phyloP scores from a whole-genome alignment of 805 yeast genomes.

The Candida loeiensis region DNA sequence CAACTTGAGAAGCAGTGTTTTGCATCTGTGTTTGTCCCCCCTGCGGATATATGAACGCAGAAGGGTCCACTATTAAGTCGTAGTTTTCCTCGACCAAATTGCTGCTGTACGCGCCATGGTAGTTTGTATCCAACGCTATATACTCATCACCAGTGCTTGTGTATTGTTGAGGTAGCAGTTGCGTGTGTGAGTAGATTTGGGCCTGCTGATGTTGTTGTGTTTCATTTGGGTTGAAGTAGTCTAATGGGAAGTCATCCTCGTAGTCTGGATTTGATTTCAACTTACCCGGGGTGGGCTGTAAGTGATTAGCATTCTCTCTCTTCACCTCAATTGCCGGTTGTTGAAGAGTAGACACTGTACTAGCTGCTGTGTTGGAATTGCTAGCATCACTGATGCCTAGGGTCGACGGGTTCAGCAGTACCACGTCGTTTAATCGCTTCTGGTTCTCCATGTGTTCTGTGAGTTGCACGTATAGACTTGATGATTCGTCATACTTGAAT shows the following conservation, averaged over 20 bases:
- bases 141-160: slow-evolving; percentile 19
- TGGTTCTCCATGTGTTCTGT: slow-evolving; percentile 37
- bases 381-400: slow-evolving; percentile 2
- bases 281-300: slow-evolving; percentile 23
- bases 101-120: slow-evolving; percentile 13
- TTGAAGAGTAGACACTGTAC: slow-evolving; percentile 6
- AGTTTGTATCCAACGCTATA: slow-evolving; percentile 22
- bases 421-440: slow-evolving; percentile 13
- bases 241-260: slow-evolving; percentile 71
- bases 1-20: slow-evolving; percentile 27
- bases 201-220: slow-evolving; percentile 13
- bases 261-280: slow-evolving; percentile 26
- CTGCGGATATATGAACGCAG: slow-evolving; percentile 18
- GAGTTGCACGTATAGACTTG: slow-evolving; percentile 54
- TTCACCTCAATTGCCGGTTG: slow-evolving; percentile 9
- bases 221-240: slow-evolving; percentile 51
- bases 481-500: slow-evolving; percentile 58
- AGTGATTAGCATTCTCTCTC: slow-evolving; percentile 15
- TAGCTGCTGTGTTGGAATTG: slow-evolving; percentile 1
- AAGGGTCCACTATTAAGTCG: slow-evolving; percentile 19
- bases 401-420: slow-evolving; percentile 1
- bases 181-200: slow-evolving; percentile 1
- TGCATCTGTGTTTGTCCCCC: slow-evolving; percentile 1
- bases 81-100: slow-evolving; percentile 16
- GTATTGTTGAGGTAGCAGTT: slow-evolving; percentile 6